Conservation (phyloP, 2,329 filamentous ascomycete species). For the Tolypocladium cylindrosporum region DNA sequence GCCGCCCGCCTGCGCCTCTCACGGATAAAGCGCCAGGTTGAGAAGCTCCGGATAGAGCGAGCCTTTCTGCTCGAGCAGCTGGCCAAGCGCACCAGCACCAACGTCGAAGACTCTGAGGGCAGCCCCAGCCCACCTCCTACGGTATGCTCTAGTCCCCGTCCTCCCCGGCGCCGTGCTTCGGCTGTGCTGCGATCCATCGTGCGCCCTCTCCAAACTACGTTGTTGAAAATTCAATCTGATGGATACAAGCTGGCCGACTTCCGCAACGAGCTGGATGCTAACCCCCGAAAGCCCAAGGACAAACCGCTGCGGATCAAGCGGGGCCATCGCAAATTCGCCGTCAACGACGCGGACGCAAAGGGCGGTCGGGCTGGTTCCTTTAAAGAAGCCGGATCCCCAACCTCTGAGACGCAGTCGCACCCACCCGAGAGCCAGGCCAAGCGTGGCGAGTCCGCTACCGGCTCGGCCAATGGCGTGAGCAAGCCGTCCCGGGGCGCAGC, state of each 20-base stretch:
- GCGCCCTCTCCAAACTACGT: slow-evolving; percentile 8
- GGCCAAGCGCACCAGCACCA: slow-evolving; percentile 61
- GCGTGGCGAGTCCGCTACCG: slow-evolving; percentile 3
- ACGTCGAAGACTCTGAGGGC: slow-evolving; percentile 69
- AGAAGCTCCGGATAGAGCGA: slow-evolving; percentile 83
- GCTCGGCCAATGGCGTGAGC: slow-evolving; percentile 27
- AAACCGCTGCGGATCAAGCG: slow-evolving; percentile 69
- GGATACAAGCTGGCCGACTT: slow-evolving; percentile 20
- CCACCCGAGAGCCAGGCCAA: slow-evolving; percentile 19
- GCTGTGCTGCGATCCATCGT: slow-evolving; percentile 6
- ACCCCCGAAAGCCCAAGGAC: slow-evolving; percentile 55
- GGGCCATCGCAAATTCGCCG: slow-evolving; percentile 53
- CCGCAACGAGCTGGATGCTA: slow-evolving; percentile 23
- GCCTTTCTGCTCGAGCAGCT: slow-evolving; percentile 67
- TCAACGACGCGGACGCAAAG: slow-evolving; percentile 32
- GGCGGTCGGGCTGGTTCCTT: slow-evolving; percentile 28
- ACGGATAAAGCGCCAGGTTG: slow-evolving; percentile 73
- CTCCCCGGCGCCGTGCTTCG: slow-evolving; percentile 7
- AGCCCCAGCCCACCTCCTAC: slow-evolving; percentile 73
- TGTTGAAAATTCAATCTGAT: slow-evolving; percentile 23
- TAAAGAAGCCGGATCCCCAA: slow-evolving; percentile 36
- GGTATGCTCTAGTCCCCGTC: slow-evolving; percentile 32
- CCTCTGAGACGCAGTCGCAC: slow-evolving; percentile 37
- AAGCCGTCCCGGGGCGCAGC: slow-evolving; percentile 32
- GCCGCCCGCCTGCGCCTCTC: slow-evolving; percentile 67